A percentile compares a stretch with the other conserved stretches of the same genome.
phyloP scores from a whole-genome alignment of 2,329 filamentous ascomycete genomes.

The Fusarium pseudoanthophilum region DNA sequence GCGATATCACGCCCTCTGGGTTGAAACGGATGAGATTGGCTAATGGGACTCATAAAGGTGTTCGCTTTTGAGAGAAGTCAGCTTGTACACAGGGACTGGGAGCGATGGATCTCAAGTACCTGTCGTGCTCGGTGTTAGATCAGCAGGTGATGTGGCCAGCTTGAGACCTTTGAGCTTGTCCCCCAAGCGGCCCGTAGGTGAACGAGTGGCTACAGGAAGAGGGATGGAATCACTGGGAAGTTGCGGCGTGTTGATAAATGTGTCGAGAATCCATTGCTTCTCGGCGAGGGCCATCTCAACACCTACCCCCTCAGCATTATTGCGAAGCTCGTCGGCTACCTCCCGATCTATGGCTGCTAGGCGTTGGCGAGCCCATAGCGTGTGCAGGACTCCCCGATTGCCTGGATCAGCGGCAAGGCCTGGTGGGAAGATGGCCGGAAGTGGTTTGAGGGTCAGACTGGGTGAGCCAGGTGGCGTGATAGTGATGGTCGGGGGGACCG shows the following conservation, averaged over 20 bases:
- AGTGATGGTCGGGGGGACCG: conserved; percentile 77
- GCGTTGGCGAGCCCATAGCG: conserved; percentile 88
- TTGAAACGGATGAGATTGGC: conserved; percentile 49
- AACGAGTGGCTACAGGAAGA: conserved; percentile 68
- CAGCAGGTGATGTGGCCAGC: conserved; percentile 76
- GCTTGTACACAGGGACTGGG: conserved; percentile 24
- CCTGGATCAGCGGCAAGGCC: conserved; percentile 77
- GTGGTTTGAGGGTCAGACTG: conserved; percentile 73
- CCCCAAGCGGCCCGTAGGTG: conserved; percentile 74
- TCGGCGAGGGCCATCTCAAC: conserved; percentile 86
- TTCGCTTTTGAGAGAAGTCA: conserved; percentile 45
- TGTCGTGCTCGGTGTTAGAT: conserved; percentile 64
- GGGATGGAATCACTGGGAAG: conserved; percentile 24
- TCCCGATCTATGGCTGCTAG: conserved; percentile 79
- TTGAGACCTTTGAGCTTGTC: conserved; percentile 85
- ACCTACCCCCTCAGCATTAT: conserved; percentile 83
- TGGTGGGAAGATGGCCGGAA: conserved; percentile 87
- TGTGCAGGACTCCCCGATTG: conserved; percentile 85
- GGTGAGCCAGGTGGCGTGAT: conserved; percentile 61
- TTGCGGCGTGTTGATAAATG: conserved; percentile 64
- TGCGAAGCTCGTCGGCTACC: conserved; percentile 76
- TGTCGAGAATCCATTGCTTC: conserved; percentile 84
- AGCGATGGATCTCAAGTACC: conserved; percentile 53
- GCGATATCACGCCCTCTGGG: conserved; percentile 49
- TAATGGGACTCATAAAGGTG: conserved; percentile 49